phyloP scores from a whole-genome alignment of 148 eudicot species.

The Arbutus unedo region DNA sequence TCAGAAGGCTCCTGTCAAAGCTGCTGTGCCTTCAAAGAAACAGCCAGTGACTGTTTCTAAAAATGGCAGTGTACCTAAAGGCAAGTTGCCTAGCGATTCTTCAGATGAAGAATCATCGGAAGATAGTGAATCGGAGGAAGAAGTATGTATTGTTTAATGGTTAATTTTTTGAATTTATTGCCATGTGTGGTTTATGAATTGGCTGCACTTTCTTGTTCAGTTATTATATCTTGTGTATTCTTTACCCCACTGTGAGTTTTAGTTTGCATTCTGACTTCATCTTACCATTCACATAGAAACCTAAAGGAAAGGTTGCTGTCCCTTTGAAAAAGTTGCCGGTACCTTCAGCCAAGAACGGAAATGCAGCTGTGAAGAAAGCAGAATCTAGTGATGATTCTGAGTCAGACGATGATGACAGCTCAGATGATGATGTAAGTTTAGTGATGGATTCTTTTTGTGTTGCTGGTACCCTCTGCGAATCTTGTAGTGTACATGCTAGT shows the following conservation, averaged over 20 bases:
- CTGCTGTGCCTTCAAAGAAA: slow-evolving; percentile 10
- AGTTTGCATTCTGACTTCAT: neutral
- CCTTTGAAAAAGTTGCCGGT: slow-evolving; percentile 17
- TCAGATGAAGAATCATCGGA: slow-evolving; percentile 25
- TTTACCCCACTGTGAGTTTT: neutral
- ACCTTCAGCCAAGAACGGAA: slow-evolving; percentile 20
- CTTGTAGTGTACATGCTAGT: neutral
- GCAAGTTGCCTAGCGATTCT: slow-evolving; percentile 24
- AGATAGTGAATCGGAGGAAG: slow-evolving; percentile 41
- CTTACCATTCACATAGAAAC: neutral
- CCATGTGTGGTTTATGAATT: neutral
- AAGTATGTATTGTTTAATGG: slow-evolving; percentile 12
- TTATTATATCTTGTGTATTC: neutral
- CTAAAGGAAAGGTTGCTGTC: slow-evolving; percentile 15
- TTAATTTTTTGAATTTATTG: neutral
- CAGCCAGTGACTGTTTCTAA: slow-evolving; percentile 19
- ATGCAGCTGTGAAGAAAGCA: slow-evolving; percentile 21
- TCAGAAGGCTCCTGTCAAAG: slow-evolving; percentile 22
- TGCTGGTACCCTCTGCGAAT: neutral
- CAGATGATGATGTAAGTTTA: slow-evolving; percentile 32
- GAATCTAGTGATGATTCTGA: slow-evolving; percentile 32
- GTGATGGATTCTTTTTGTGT: neutral
- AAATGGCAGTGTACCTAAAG: slow-evolving; percentile 27
- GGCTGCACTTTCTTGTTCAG: neutral
- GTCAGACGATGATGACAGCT: slow-evolving; percentile 18